Base-by-base conservation (phyloP, 2,329 filamentous ascomycete genomes). In the Elsinoe arachidis region DNA sequence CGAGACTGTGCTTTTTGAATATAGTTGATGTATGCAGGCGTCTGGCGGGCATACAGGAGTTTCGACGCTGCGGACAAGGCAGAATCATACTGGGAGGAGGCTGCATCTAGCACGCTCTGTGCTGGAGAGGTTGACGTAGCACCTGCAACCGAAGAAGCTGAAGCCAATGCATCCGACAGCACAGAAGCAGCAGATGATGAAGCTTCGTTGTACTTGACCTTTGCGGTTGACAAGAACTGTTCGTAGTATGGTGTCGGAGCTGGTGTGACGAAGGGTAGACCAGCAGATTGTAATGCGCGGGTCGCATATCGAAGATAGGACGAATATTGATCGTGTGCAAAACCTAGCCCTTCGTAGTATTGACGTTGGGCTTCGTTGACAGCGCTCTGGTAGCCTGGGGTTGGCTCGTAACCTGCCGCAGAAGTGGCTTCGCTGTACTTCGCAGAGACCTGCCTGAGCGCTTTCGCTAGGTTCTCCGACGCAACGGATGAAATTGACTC, bases 251-350 rank as follows among this genome's bases (percentile, higher is more conserved):
- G 70, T 1, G 83, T 82, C 1, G 83, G 78, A 12, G 82, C 26
- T 78, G n/a, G 82, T 76, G 21, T 82, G 15, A 39, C 49, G 79
- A 46, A 85, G 73, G 30, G 81, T 83, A 56, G 10, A 17, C 54
- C 54, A 5, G 54, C 54, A 5, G 82, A 82, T 57, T 82, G 85
- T 39, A 89, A 75, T 17, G 84, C 87, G 35, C 80, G 83, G 9
- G 86, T 89, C 6, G 87, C 88, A 3, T 85, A 83, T 11, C 78
- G 78, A 1, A 93, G 62, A 65, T 93, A 92, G 52, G 85, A 85
- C 4, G 85, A 83, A 69, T 93, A 93, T 37, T 85, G 82, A 43
- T 84, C 88, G 65, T 95, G 86, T 0, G 90, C 89, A 44, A 89
- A 70, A 26, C 89, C 89, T 21, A 93, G 71, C 10, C 85, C 88